A percentile compares a stretch with the other conserved stretches of the same genome.
phyloP scores from a whole-genome alignment of 2,329 filamentous ascomycete genomes.

The Penicillium aurantiogriseum region DNA sequence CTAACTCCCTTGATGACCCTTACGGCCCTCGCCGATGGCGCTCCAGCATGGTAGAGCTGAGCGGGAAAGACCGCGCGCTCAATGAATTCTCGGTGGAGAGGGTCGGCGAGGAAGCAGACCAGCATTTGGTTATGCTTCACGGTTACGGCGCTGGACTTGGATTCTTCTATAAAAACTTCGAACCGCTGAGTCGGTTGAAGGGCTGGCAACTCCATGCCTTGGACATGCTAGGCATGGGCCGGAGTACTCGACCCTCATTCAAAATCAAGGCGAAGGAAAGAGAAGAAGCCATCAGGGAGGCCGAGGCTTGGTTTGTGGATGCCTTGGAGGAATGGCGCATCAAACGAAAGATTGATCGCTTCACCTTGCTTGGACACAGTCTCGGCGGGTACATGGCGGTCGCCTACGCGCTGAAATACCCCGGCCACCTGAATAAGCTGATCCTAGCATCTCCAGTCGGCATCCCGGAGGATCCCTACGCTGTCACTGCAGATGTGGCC shows the following conservation, averaged over 20 bases:
- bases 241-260: slow-evolving; percentile 80
- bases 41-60: slow-evolving; percentile 77
- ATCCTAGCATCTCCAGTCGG: slow-evolving; percentile 93
- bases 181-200: slow-evolving; percentile 71
- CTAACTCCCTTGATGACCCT: slow-evolving; percentile 63
- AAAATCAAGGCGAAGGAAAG: slow-evolving; percentile 78
- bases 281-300: slow-evolving; percentile 77
- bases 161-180: slow-evolving; percentile 98
- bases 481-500: slow-evolving; percentile 75
- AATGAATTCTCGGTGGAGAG: slow-evolving; percentile 94
- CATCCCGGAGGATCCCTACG: slow-evolving; percentile 90
- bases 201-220: slow-evolving; percentile 91
- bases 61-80: slow-evolving; percentile 79
- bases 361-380: slow-evolving; percentile 90
- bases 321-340: slow-evolving; percentile 94
- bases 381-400: slow-evolving; percentile 93
- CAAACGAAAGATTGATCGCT: slow-evolving; percentile 82
- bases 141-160: slow-evolving; percentile 94
- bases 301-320: slow-evolving; percentile 94
- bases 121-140: slow-evolving; percentile 92
- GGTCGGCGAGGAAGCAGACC: slow-evolving; percentile 71
- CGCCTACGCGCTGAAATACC: slow-evolving; percentile 94
- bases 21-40: slow-evolving; percentile 83
- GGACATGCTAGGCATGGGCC: slow-evolving; percentile 94
- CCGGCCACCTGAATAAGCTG: slow-evolving; percentile 89